A percentile compares a stretch with the other conserved stretches of the same genome.
Evolutionary conservation across 139 green algal species (phyloP).

Genomic region (Deuterostichococcus epilithicus): DNA sequence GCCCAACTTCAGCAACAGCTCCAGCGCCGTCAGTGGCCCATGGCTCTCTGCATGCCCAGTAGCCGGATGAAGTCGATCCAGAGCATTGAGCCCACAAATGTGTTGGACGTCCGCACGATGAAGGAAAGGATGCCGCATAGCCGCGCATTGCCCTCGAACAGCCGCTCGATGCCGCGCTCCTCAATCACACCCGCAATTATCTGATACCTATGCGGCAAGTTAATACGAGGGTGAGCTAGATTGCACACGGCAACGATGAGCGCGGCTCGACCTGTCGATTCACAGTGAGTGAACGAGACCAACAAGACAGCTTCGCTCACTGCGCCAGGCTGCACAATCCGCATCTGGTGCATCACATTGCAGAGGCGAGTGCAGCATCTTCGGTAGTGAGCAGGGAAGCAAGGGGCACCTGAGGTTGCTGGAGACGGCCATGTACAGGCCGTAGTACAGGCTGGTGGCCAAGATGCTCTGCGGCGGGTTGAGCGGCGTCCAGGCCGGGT

Average conservation of each 20-base stretch:
- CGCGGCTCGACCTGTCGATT: no score
- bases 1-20: no score
- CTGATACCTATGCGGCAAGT: conserved; percentile 33
- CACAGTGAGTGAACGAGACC: no score
- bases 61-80: conserved; percentile 91
- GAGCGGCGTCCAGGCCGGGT: conserved; percentile 58
- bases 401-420: conserved; percentile 80
- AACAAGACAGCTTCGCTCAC: no score
- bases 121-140: conserved; percentile 76
- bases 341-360: neutral
- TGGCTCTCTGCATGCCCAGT: conserved; percentile 63
- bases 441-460: conserved; percentile 77
- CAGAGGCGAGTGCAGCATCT: neutral
- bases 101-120: conserved; percentile 80
- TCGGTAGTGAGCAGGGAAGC: neutral
- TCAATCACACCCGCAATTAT: conserved; percentile 89
- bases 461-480: conserved; percentile 56
- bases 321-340: no score
- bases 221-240: no score
- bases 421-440: conserved; percentile 90
- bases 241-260: no score
- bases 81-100: conserved; percentile 85
- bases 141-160: conserved; percentile 62
- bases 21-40: neutral
- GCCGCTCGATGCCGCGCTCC: conserved; percentile 86